Conservation (phyloP, 169 alveolate species). For the Theileria luwenshuni region DNA sequence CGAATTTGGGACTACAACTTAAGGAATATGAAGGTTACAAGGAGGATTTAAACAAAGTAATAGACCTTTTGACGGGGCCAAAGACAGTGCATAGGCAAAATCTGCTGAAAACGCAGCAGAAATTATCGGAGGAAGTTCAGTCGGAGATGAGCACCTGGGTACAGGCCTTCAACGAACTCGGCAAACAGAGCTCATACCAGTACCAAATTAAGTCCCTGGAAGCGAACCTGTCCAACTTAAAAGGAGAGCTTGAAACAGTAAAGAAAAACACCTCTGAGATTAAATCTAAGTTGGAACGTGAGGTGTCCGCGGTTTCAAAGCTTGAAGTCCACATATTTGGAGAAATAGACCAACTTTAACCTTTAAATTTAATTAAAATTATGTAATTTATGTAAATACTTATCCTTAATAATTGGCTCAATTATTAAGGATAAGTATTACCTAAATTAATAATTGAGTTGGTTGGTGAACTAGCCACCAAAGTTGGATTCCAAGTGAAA, state of each 20-base stretch:
- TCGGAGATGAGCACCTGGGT: constrained; percentile 52
- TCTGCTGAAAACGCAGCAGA: constrained; percentile 32
- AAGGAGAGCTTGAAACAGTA: constrained; percentile 40
- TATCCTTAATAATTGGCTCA: too few species aligned
- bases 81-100: constrained; percentile 30
- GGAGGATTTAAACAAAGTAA: constrained; percentile 14
- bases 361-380: not conserved
- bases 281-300: constrained; percentile 45
- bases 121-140: constrained; percentile 44
- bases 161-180: constrained; percentile 32
- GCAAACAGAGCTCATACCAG: constrained; percentile 21
- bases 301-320: constrained; percentile 29
- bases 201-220: constrained; percentile 43
- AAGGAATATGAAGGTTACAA: constrained; percentile 24
- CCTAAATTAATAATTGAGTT: too few species aligned
- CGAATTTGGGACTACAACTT: not conserved
- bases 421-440: too few species aligned
- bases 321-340: constrained; percentile 53
- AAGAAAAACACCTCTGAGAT: constrained; percentile 13
- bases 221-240: constrained; percentile 21
- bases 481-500: too few species aligned
- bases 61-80: constrained; percentile 50
- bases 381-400: too few species aligned
- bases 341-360: constrained; percentile 50
- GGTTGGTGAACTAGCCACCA: too few species aligned